Evolutionary conservation across 2,329 filamentous ascomycete genomes (phyloP).

Genomic region (Calonectria hongkongensis): DNA sequence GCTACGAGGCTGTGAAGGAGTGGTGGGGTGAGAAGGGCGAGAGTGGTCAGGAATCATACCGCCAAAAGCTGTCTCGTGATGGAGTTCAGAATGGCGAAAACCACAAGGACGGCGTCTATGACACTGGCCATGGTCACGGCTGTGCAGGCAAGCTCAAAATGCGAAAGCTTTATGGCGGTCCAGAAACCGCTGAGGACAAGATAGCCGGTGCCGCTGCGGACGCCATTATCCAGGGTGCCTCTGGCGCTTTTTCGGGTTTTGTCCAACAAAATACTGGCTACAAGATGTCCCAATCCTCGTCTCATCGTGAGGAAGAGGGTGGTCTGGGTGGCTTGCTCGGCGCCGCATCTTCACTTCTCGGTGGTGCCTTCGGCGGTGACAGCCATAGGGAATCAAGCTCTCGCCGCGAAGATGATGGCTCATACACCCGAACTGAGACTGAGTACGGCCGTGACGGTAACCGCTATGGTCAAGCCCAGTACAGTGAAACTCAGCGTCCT

Average conservation of each 20-base stretch:
- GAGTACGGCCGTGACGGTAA: conserved; percentile 76
- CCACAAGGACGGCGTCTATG: conserved; percentile 89
- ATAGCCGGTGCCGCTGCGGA: conserved; percentile 74
- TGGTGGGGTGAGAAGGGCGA: conserved; percentile 86
- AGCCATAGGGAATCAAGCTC: conserved; percentile 73
- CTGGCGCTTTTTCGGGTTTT: conserved; percentile 69
- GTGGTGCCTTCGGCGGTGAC: conserved; percentile 73
- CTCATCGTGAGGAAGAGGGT: conserved; percentile 71
- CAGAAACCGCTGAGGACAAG: conserved; percentile 72
- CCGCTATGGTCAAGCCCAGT: conserved; percentile 77
- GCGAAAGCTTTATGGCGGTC: conserved; percentile 77
- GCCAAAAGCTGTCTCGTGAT: conserved; percentile 83
- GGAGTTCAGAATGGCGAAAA: conserved; percentile 87
- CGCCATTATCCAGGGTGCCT: conserved; percentile 75
- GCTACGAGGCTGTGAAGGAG: conserved; percentile 86
- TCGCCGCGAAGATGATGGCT: conserved; percentile 75
- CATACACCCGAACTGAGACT: conserved; percentile 75
- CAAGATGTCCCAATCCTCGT: conserved; percentile 60
- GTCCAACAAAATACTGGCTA: conserved; percentile 68
- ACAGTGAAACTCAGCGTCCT: conserved; percentile 74
- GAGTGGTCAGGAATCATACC: conserved; percentile 75
- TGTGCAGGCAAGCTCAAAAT: conserved; percentile 87
- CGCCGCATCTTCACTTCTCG: conserved; percentile 80
- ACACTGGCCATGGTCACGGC: conserved; percentile 90
- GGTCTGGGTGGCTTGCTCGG: conserved; percentile 82